Evolutionary conservation across 805 yeast species (phyloP), one percentile per base, ranked within the genome.

Genomic region (Phaffomyces opuntiae): DNA sequence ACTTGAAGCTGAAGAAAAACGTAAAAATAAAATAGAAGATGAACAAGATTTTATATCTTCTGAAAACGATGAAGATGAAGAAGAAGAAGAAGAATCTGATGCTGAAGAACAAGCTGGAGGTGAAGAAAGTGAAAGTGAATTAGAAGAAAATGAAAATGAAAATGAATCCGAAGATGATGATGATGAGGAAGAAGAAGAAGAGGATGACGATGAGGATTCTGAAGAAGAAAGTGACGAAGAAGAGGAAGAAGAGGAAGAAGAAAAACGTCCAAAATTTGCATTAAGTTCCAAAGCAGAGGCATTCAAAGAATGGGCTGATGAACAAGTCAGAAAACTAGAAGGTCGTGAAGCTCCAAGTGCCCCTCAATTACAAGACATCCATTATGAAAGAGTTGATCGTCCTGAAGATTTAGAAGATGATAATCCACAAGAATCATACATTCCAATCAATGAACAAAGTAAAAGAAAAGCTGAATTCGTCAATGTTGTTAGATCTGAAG

Each of bases 271-370:
- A 31, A 75, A 69, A 55, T 74, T 74, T 36, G 66, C 68, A 34
- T 81, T 72, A 50, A 61, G 65, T 36, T 60, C 71, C 29, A 67
- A 66, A 39, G 91, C 87, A 1, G 70, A 72, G 34, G 75, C 80
- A 16, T 93, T 93, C 70, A 87, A 86, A 64, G 76, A 77, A 17
- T 93, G 99, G 98, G 96, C 96, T 0, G 86, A 82, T 53, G 65
- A 73, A 33, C 86, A 85, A 56, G 77, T 81, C 5, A 78, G 83
- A 47, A 70, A 75, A 49, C 66, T 80, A 36, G 87, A 80, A 53
- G 88, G 86, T 1, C 70, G 81, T 25, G 73, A 75, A 14, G 78
- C 66, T 1, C 69, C 74, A 40, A 69, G 80, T 4, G 76, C 71
- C 3, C 69, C 76, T 3, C 44, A 44, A 11, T 39, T 56, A 14